Evolutionary conservation across 2,329 filamentous ascomycete species (phyloP), one percentile per base, ranked within the genome.

Genomic region (Fusarium xyrophilum): DNA sequence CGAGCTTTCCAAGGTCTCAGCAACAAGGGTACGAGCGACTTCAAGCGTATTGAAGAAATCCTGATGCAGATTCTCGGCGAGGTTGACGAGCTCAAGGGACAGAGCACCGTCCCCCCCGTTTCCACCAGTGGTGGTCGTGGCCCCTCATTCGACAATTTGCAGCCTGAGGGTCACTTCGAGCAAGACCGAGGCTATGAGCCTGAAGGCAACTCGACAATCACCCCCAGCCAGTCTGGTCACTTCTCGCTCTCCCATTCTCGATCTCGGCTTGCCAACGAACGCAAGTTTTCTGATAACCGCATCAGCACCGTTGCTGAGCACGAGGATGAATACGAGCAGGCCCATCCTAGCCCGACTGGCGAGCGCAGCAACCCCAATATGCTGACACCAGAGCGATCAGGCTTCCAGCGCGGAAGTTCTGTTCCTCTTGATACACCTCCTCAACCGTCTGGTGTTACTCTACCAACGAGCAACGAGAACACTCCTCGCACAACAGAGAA

Each of bases 1-100:
- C 89, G 95, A 67, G 96, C 96, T n/a, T 84, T 99, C 51, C 95
- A 96, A 77, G 94, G 94, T 6, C 83, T 99, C 51, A 93, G 93
- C 72, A 87, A 91, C 75, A 96, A 96, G 82, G 95, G 93, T 53
- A 89, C 91, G 11, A 95, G 91, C 73, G 96, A 99, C 73, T 86
- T 97, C 53, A 88, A 89, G 68, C 91, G 93, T 72, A 97, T 97
- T 66, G 93, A 96, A 78, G 91, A 93, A 64, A 95, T 96, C 91
- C 86, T 99, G 35, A 92, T 96, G 78, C 93, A 97, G 76, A 86
- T 99, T 25, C 87, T 99, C 23, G 91, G 89, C 52, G 96, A 99
- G 76, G 94, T 99, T 10, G 95, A 98, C 76, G 91, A 88, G 47
- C 83, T 96, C 61, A 93, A 93, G 75, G 86, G 83, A 12, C 86